Conservation (phyloP, 2,329 filamentous ascomycete species). For the Hypoxylon sp. region DNA sequence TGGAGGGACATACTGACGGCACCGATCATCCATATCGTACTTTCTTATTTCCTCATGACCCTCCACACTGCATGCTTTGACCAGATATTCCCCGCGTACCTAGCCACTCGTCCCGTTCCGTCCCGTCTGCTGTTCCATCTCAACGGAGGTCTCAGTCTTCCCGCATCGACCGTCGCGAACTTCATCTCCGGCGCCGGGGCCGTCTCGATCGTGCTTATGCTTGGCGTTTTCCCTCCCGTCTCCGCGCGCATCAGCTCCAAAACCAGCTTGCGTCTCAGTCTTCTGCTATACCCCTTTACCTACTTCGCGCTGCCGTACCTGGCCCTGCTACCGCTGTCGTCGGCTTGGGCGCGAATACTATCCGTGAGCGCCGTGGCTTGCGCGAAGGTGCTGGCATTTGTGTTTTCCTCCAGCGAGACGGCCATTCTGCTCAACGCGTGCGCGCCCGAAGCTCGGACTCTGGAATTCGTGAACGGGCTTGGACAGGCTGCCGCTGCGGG, state of each 20-base stretch:
- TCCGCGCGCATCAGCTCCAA: background rate
- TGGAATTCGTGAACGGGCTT: background rate
- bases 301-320: slow-evolving; percentile 2
- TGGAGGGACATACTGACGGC: background rate
- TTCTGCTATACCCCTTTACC: background rate
- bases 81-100: background rate
- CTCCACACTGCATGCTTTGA: background rate
- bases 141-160: background rate
- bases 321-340: background rate
- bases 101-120: background rate
- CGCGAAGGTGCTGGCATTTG: background rate
- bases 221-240: background rate
- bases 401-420: background rate
- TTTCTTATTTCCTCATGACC: background rate
- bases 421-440: background rate
- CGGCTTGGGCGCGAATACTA: background rate
- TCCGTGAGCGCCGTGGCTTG: background rate
- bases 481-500: background rate
- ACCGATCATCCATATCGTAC: background rate
- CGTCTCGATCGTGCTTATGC: background rate
- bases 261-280: background rate
- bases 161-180: background rate
- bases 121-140: background rate
- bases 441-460: background rate
- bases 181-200: background rate